These are phyloP conservation scores for Boeremia lycopersici DNA, from an alignment of 2,329 filamentous ascomycete species.

Conservation along the genomic window DNA sequence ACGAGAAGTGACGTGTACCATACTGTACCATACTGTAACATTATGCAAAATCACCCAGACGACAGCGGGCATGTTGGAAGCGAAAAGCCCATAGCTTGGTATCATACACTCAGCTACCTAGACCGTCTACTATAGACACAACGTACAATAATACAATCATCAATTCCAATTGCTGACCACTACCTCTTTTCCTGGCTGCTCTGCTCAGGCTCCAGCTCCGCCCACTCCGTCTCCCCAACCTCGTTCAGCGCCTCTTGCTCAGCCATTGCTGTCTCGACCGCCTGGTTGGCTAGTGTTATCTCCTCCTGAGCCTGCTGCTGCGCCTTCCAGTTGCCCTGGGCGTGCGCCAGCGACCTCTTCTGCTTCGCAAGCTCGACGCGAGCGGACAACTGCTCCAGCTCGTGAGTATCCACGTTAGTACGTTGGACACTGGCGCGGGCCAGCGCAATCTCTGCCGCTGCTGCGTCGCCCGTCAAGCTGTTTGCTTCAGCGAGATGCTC, in stretches of 20 bases:
- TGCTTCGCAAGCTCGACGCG: conserved; percentile 23
- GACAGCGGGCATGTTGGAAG: not conserved
- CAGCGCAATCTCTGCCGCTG: conserved; percentile 14
- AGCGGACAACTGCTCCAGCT: conserved; percentile 19
- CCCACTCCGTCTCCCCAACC: conserved; percentile 6
- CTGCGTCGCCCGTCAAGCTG: conserved; percentile 15
- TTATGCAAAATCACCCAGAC: not conserved
- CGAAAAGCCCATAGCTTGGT: conserved; percentile 9
- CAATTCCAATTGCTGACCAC: not conserved
- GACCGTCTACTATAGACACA: conserved; percentile 17
- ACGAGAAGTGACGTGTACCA: not conserved
- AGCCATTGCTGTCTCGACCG: conserved; percentile 17
- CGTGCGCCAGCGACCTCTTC: conserved; percentile 13
- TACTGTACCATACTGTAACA: conserved; percentile 9
- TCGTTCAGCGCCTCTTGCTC: conserved; percentile 7
- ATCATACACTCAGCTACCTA: conserved; percentile 19
- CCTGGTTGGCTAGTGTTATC: conserved; percentile 12
- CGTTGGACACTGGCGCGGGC: conserved; percentile 24
- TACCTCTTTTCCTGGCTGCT: conserved; percentile 15
- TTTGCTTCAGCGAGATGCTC: conserved; percentile 31
- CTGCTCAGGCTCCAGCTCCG: not conserved
- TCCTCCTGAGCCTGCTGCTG: conserved; percentile 19
- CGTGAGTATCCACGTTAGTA: conserved; percentile 20
- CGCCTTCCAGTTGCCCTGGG: conserved; percentile 14
- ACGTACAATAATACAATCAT: not conserved